Conservation (phyloP, 2,329 filamentous ascomycete species). For the Colletotrichum lini region DNA sequence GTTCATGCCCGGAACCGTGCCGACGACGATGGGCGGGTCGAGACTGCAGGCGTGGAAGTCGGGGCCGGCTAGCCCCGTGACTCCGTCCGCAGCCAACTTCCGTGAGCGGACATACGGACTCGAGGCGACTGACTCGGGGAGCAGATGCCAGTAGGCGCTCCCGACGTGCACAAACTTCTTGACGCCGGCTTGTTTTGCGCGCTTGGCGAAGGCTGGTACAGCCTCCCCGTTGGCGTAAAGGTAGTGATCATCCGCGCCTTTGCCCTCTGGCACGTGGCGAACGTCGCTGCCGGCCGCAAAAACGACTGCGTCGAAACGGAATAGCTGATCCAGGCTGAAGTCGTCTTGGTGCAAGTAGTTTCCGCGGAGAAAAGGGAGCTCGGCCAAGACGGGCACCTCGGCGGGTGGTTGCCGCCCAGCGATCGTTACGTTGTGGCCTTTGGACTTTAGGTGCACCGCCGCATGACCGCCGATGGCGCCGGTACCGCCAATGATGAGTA, state of each 20-base stretch:
- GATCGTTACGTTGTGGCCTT: slow-evolving; percentile 24
- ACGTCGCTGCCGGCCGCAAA: slow-evolving; percentile 35
- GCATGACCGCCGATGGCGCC: slow-evolving; percentile 35
- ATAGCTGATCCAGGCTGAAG: background rate
- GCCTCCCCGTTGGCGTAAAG: slow-evolving; percentile 26
- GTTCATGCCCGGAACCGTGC: slow-evolving; percentile 22
- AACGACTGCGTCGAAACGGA: slow-evolving; percentile 22
- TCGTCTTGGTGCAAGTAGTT: slow-evolving; percentile 8
- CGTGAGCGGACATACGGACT: slow-evolving; percentile 31
- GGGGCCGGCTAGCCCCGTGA: background rate
- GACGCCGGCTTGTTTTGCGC: slow-evolving; percentile 19
- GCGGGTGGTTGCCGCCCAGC: slow-evolving; percentile 17
- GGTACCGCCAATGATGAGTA: slow-evolving; percentile 31
- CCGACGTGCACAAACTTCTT: slow-evolving; percentile 29
- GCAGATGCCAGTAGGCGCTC: slow-evolving; percentile 14
- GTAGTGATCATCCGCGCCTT: slow-evolving; percentile 15
- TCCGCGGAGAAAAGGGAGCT: slow-evolving; percentile 20
- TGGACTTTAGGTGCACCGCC: slow-evolving; percentile 13
- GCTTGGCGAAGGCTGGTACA: slow-evolving; percentile 19
- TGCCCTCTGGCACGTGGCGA: slow-evolving; percentile 27
- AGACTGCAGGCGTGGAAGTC: slow-evolving; percentile 27
- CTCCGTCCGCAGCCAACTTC: slow-evolving; percentile 11
- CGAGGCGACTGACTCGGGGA: background rate
- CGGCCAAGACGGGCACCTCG: background rate
- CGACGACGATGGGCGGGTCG: slow-evolving; percentile 32